Evolutionary conservation across 805 yeast species (phyloP).

Genomic region (Alloascoidea africana): DNA sequence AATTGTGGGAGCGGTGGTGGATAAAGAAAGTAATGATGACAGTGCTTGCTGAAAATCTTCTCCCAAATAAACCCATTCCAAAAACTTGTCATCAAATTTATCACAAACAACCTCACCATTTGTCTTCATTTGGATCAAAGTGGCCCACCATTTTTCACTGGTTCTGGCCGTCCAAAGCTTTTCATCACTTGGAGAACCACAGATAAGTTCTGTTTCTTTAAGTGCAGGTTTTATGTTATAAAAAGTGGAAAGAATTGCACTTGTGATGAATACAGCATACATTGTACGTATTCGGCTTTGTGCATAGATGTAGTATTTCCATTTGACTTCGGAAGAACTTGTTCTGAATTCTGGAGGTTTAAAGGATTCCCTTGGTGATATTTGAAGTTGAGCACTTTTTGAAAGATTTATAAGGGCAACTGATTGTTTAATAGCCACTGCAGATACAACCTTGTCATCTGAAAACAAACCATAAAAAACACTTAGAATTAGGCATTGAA

Average conservation of each 20-base stretch:
- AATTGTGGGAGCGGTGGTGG: too few species aligned
- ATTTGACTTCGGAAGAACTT: conserved; percentile 31
- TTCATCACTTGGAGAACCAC: conserved; percentile 47
- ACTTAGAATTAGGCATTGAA: conserved; percentile 69
- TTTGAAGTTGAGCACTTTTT: conserved; percentile 10
- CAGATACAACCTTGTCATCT: conserved; percentile 43
- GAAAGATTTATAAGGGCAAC: conserved; percentile 66
- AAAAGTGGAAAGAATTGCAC: conserved; percentile 36
- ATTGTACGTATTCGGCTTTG: conserved; percentile 68
- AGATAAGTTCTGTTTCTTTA: conserved; percentile 32
- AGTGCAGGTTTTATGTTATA: conserved; percentile 38
- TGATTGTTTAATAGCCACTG: conserved; percentile 69
- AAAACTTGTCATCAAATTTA: too few species aligned
- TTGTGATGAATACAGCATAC: conserved; percentile 43
- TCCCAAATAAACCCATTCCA: too few species aligned
- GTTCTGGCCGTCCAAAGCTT: conserved; percentile 30
- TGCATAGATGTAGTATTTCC: conserved; percentile 42
- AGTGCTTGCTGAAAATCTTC: too few species aligned
- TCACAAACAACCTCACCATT: too few species aligned
- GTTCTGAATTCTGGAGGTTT: conserved; percentile 24
- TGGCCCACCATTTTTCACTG: too few species aligned
- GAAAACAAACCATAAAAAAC: conserved; percentile 81
- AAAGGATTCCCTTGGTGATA: conserved; percentile 9
- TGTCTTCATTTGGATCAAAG: too few species aligned
- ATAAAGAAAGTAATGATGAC: too few species aligned